These are phyloP conservation scores for Symmetrospora coprosmae DNA, from an alignment of 768 basidiomycete genomes.

Conservation along the genomic window DNA sequence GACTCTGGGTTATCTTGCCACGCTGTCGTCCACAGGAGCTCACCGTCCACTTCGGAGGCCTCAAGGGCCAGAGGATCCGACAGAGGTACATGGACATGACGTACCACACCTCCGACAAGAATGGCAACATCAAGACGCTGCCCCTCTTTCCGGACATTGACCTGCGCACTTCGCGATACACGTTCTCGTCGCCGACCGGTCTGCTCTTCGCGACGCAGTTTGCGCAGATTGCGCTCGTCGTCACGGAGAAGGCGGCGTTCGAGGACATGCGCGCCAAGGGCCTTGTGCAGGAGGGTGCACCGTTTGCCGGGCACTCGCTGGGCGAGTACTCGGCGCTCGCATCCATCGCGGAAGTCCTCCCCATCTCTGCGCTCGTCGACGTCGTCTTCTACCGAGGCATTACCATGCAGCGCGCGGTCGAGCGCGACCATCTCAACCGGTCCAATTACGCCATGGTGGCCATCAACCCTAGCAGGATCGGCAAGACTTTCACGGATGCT, in stretches of 20 bases:
- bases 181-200: conserved; percentile 93
- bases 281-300: conserved; percentile 76
- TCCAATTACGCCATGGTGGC: conserved; percentile 99
- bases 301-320: conserved; percentile 93
- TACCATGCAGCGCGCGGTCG: conserved; percentile 98
- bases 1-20: conserved; percentile 35
- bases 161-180: conserved; percentile 84
- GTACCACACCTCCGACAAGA: conserved; percentile 84
- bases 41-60: conserved; percentile 97
- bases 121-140: conserved; percentile 86
- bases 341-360: conserved; percentile 89
- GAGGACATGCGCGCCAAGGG: conserved; percentile 97
- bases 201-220: conserved; percentile 96
- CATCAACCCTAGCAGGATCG: conserved; percentile 92
- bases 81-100: conserved; percentile 99
- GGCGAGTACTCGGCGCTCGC: conserved; percentile 98
- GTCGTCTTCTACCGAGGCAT: conserved; percentile 99
- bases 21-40: conserved; percentile 52
- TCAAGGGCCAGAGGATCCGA: conserved; percentile 95
- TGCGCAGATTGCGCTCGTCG: conserved; percentile 93
- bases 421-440: conserved; percentile 79
- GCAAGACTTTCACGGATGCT: conserved; percentile 81
- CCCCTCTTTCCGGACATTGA: conserved; percentile 94
- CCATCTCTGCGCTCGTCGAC: conserved; percentile 86
- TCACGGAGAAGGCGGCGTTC: conserved; percentile 95